Evolutionary conservation across 257 asterid species (phyloP), one percentile per base, ranked within the genome.

Genomic region (Anisodus acutangulus): DNA sequence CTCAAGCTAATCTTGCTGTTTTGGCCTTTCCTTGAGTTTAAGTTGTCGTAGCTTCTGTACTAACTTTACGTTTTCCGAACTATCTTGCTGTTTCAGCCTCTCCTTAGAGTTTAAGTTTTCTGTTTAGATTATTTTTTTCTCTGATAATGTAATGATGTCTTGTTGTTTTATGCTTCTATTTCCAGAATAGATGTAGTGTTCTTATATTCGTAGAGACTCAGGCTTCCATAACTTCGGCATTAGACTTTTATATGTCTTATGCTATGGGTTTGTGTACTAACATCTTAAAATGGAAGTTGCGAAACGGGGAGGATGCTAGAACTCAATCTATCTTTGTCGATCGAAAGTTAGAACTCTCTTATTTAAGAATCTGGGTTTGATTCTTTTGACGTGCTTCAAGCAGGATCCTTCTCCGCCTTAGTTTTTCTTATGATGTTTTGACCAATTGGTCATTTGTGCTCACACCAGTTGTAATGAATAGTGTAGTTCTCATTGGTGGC

Each of bases 401-500:
- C 19, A 17, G 57, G 55, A 71, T 45, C 15, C 57, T 71, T 71
- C 57, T 71, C 79, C 79, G n/a, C 57, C 79, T 71, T 26, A 15
- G 11, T 71, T 71, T 71, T 43, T 71, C 53, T 41, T 71, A 17
- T 82, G 69, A 83, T 7, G 47, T 70, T 82, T 67, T 63, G 37
- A n/a, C 31, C 37, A 54, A 54, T 69, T 69, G 64, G 60, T 76
- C 45, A 5, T 76, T 76, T 76, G 64, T 76, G 47, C 41, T 74
- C 80, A 74, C 12, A 2, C 82, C 49, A 78, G 49, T 53, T 53
- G 12, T 55, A 76, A 69, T 12, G 81, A 39, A 35, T 67, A 31
- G 58, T 8, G 64, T 53, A 64, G 62, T 84, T 85, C 58, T 86
- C 84, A 79, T 78, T 81, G 67, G 1, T 82, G 64, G 78, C 63